phyloP scores from a whole-genome alignment of 352 stramenopile species.

The Phytophthora rubi region DNA sequence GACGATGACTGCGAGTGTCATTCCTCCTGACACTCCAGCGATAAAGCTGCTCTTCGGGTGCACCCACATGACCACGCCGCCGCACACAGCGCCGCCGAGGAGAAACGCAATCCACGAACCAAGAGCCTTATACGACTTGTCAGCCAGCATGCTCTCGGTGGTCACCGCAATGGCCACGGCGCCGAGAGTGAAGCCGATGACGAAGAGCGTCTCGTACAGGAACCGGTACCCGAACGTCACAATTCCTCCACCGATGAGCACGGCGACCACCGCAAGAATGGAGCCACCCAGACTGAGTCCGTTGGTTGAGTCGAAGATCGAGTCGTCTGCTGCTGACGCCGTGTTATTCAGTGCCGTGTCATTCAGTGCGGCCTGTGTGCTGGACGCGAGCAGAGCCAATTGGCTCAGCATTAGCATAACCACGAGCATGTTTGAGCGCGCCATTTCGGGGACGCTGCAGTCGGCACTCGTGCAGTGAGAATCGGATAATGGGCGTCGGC shows the following conservation, averaged over 20 bases:
- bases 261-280: slow-evolving; percentile 40
- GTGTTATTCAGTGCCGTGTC: slow-evolving; percentile 17
- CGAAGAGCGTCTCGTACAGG: slow-evolving; percentile 43
- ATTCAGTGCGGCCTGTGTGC: slow-evolving; percentile 14
- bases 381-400: slow-evolving; percentile 20
- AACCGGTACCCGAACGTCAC: slow-evolving; percentile 41
- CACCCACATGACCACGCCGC: slow-evolving; percentile 41
- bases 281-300: slow-evolving; percentile 27
- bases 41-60: slow-evolving; percentile 45
- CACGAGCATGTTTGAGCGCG: slow-evolving; percentile 15
- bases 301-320: slow-evolving; percentile 39
- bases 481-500: slow-evolving; percentile 21
- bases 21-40: slow-evolving; percentile 34
- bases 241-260: slow-evolving; percentile 38
- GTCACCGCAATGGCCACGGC: slow-evolving; percentile 37
- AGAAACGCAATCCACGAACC: slow-evolving; percentile 48
- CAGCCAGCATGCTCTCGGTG: slow-evolving; percentile 37
- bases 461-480: slow-evolving; percentile 7
- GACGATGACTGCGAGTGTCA: slow-evolving; percentile 37
- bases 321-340: slow-evolving; percentile 19
- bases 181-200: slow-evolving; percentile 36
- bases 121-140: slow-evolving; percentile 31
- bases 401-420: slow-evolving; percentile 22
- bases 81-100: slow-evolving; percentile 35
- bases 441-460: slow-evolving; percentile 15